phyloP scores from a whole-genome alignment of 2,329 filamentous ascomycete genomes.

The Colletotrichum sp. region DNA sequence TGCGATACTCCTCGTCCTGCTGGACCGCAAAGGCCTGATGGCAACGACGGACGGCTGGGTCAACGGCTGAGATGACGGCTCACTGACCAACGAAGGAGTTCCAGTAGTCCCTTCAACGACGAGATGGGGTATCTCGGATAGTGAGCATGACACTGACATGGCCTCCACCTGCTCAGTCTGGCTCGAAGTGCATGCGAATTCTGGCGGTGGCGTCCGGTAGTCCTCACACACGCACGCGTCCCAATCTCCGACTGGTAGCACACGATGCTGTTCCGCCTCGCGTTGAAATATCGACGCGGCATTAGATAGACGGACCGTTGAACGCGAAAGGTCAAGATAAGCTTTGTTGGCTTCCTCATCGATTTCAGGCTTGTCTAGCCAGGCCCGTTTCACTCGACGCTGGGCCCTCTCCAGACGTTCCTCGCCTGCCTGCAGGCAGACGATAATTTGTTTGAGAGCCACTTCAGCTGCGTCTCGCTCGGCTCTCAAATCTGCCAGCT shows the following conservation, averaged over 20 bases:
- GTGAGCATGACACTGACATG: neutral
- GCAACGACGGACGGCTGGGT: neutral
- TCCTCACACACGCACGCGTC: neutral
- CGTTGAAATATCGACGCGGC: neutral
- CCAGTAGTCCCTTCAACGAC: neutral
- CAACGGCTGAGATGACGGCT: neutral
- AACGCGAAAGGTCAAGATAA: rapidly evolving
- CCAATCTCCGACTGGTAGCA: neutral
- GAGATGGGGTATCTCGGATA: neutral
- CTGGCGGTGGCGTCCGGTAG: neutral
- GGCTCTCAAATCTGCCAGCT: neutral
- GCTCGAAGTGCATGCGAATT: neutral
- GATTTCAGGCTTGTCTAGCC: neutral
- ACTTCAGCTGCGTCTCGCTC: neutral
- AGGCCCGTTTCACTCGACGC: rapidly evolving
- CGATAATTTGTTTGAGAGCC: neutral
- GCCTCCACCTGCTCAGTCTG: neutral
- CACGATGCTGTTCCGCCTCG: neutral
- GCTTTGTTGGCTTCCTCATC: neutral
- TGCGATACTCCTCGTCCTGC: neutral
- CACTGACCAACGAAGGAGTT: neutral
- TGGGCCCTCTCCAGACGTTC: neutral
- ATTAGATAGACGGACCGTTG: neutral
- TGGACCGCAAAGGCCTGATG: neutral
- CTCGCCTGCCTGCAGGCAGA: neutral